These are phyloP conservation scores for Eucalyptus virginea DNA, from an alignment of 345 rosid species.

Conservation along the genomic window DNA sequence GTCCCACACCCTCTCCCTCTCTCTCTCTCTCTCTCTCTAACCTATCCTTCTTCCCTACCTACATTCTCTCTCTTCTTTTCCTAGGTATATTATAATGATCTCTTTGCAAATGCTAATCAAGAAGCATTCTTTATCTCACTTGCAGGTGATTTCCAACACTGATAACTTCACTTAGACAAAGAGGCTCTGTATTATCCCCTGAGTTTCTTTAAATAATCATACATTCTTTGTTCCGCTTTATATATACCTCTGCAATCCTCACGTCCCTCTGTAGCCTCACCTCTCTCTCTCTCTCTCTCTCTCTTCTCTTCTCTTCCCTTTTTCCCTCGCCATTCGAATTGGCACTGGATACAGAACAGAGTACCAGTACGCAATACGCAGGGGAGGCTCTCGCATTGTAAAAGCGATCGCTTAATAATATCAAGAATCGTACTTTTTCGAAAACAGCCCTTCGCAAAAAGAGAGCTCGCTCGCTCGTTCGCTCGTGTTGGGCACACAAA, in stretches of 20 bases:
- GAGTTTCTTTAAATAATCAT: background rate
- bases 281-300: background rate
- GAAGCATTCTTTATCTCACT: background rate
- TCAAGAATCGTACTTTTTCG: background rate
- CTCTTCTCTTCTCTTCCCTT: background rate
- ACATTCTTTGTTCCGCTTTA: background rate
- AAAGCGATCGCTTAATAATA: background rate
- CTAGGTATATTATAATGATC: background rate
- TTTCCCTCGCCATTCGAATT: background rate
- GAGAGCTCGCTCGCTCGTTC: background rate
- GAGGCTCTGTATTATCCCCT: background rate
- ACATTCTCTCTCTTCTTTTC: background rate
- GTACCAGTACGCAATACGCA: background rate
- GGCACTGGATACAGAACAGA: background rate
- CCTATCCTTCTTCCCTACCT: background rate
- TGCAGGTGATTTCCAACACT: background rate
- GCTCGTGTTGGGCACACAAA: background rate
- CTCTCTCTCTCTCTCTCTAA: background rate
- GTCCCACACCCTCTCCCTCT: background rate
- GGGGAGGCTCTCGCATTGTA: background rate
- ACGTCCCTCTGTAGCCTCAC: background rate
- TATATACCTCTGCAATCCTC: background rate
- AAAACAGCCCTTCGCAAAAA: background rate
- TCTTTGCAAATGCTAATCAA: background rate
- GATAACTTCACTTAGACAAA: background rate